Evolutionary conservation across 2,329 filamentous ascomycete species (phyloP).

Genomic region (Paecilomyces variotii): DNA sequence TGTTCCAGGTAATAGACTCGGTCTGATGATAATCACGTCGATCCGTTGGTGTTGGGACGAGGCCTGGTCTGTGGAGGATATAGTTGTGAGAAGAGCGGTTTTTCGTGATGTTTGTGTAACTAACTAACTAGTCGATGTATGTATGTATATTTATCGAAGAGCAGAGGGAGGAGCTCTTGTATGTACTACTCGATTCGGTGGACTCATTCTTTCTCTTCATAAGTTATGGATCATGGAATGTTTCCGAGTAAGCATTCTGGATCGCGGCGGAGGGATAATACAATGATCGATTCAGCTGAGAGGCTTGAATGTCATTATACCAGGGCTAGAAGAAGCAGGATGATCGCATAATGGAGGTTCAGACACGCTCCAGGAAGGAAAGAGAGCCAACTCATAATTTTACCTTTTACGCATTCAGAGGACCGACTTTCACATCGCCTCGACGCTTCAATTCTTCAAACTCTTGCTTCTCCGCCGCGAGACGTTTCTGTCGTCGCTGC

Average conservation of each 20-base stretch:
- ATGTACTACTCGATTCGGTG: conserved; percentile 21
- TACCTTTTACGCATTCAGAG: conserved; percentile 17
- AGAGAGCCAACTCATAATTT: too few relatives aligned
- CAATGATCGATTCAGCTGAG: too few relatives aligned
- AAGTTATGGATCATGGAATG: too few relatives aligned
- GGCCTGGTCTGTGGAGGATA: conserved; percentile 27
- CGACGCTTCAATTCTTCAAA: conserved; percentile 21
- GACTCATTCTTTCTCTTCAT: too few relatives aligned
- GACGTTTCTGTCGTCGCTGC: conserved; percentile 45
- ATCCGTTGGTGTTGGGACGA: conserved; percentile 16
- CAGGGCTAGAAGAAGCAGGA: background rate
- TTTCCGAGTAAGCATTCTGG: too few relatives aligned
- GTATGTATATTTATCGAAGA: conserved; percentile 10
- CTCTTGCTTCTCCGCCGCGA: conserved; percentile 23
- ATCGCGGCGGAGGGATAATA: too few relatives aligned
- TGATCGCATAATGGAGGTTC: background rate
- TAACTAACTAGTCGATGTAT: background rate
- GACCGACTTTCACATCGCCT: conserved; percentile 42
- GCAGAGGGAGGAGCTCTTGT: conserved; percentile 16
- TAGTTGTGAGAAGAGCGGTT: conserved; percentile 18
- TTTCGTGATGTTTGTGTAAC: background rate
- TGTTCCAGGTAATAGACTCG: conserved; percentile 19
- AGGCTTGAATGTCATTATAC: too few relatives aligned
- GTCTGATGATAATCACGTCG: conserved; percentile 23
- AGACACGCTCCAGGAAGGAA: background rate